Evolutionary conservation across 306 rosid species (phyloP), one percentile per base, ranked within the genome.

Genomic region (Delonix regia): DNA sequence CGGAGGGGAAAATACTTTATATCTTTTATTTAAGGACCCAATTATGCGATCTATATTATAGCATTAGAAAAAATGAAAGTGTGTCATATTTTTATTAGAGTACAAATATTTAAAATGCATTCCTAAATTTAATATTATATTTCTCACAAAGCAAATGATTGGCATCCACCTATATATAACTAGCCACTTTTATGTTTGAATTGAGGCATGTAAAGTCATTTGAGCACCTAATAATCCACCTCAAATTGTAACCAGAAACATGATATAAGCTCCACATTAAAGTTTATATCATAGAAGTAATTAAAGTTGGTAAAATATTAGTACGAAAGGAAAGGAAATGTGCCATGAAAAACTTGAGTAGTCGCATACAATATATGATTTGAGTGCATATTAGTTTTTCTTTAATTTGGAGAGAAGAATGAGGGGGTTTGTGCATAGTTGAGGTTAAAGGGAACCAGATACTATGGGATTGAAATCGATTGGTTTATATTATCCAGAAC

Each of bases 401-500:
- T 65, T 53, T 49, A 38, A 38, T 38, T 38, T 49, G 25, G 70
- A n/a, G 60, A n/a, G 33, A 4, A 4, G 33, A 30, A 30, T n/a
- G n/a, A n/a, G n/a, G n/a, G n/a, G n/a, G n/a, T 36, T 18, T 45
- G 74, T 79, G 21, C 8, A 36, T 5, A 24, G 44, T 11, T 60
- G 45, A 59, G 62, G 63, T n/a, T 49, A 56, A 44, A 78, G 79
- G 68, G 82, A 78, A 74, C 60, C 75, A 22, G 48, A 57, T 36
- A 52, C 33, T 22, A 24, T 18, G 22, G 22, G 33, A 74, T 57
- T 27, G 19, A 45, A 66, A 80, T 19, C 69, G 73, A 73, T 76
- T 84, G 81, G 48, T 45, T 74, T 72, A 16, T 39, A 42, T 64
- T 42, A 36, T 68, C 60, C 48, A 21, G 41, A 45, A 39, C 24